phyloP scores from a whole-genome alignment of 306 rosid species.

The Prosopis cineraria region DNA sequence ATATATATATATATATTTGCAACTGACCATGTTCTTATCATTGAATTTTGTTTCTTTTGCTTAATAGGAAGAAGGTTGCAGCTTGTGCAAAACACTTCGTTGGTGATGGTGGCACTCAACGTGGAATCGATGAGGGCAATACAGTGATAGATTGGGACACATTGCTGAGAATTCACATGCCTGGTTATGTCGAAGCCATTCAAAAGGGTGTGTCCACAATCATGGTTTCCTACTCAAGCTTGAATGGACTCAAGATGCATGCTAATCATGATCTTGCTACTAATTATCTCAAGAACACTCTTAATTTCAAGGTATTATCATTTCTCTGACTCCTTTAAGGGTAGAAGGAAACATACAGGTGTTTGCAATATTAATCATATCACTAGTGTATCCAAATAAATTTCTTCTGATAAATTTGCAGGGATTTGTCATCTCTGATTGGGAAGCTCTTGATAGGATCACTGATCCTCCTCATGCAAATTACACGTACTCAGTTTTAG shows the following conservation, averaged over 20 bases:
- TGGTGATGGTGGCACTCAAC: neutral
- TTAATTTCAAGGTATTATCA: neutral
- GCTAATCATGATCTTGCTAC: neutral
- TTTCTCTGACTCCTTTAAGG: neutral
- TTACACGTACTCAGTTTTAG: neutral
- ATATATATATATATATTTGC: too few relatives aligned
- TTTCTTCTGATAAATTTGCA: neutral
- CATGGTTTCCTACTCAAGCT: constrained; percentile 1
- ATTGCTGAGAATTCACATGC: neutral
- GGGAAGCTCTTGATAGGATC: neutral
- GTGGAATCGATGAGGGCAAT: neutral
- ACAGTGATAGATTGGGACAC: neutral
- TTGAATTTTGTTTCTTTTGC: neutral
- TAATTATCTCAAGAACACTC: neutral
- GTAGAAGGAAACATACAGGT: neutral
- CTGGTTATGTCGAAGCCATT: neutral
- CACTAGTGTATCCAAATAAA: neutral
- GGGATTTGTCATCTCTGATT: constrained; percentile 1
- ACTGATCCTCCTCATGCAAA: neutral
- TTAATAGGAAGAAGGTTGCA: neutral
- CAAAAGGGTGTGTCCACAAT: neutral
- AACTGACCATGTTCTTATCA: neutral
- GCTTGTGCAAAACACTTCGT: neutral
- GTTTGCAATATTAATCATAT: neutral
- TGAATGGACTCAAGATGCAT: constrained; percentile 6